Evolutionary conservation across 2,329 filamentous ascomycete species (phyloP).

Genomic region (Nemania sp.): DNA sequence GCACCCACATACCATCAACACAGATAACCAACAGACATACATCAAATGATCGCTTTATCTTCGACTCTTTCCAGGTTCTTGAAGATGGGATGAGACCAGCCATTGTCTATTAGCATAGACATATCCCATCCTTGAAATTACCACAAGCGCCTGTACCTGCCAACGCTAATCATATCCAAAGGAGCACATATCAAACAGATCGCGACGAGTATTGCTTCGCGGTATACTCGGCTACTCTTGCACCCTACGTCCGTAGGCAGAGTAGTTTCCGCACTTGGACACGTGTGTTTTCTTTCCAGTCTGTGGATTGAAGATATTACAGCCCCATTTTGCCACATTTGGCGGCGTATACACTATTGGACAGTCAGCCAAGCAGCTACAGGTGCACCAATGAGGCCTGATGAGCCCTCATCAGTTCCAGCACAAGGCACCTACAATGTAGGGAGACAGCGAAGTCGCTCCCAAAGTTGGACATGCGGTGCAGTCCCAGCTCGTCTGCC

Average conservation of each 20-base stretch:
- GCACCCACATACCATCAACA: neutral
- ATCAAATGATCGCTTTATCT: no score
- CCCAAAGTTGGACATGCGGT: conserved; percentile 78
- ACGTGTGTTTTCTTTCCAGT: conserved; percentile 76
- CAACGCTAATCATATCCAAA: conserved; percentile 18
- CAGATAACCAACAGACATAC: neutral
- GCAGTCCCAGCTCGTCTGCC: conserved; percentile 85
- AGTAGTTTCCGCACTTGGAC: conserved; percentile 72
- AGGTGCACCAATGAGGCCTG: neutral
- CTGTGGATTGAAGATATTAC: conserved; percentile 76
- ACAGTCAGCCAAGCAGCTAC: conserved; percentile 32
- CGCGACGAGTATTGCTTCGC: neutral
- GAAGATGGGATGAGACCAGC: no score
- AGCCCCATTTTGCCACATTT: conserved; percentile 81
- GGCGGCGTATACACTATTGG: conserved; percentile 77
- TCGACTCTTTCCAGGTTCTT: no score
- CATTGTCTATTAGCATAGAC: no score
- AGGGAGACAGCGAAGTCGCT: conserved; percentile 80
- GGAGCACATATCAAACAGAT: conserved; percentile 18
- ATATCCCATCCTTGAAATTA: neutral
- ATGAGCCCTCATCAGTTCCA: neutral
- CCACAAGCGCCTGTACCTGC: conserved; percentile 8
- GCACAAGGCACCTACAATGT: conserved; percentile 58
- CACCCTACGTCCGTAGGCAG: conserved; percentile 58
- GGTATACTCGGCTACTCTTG: conserved; percentile 34